Evolutionary conservation across 2,329 filamentous ascomycete genomes (phyloP), one percentile per base, ranked within the genome.

Genomic region (Epichloe bromicola): DNA sequence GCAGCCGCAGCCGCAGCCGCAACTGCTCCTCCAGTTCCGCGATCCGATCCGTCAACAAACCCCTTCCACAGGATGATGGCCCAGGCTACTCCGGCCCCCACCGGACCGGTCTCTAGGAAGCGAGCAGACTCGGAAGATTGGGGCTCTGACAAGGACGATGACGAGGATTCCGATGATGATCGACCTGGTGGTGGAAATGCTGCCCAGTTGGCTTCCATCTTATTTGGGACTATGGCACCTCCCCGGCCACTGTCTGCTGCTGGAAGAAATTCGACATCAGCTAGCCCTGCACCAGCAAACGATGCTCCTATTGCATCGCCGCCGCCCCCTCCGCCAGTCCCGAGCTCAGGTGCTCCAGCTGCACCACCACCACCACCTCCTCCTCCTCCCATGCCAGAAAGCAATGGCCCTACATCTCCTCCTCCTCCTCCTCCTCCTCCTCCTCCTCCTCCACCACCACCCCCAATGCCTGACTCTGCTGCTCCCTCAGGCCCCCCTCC

Each of bases 161-260:
- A 75, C 3, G 82, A 85, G 19, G 82, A 86, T 50, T 85, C 88
- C 37, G 85, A 91, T 51, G 86, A 90, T 51, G 85, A 89, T 50
- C 79, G 83, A 10, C 83, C 87, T 17, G 86, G 86, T 48, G 88
- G 88, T 50, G 83, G 85, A 53, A 88, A 82, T 58, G 93, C 93
- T 46, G 93, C 94, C 54, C 88, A 95, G 60, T 79, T 98, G 38
- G 93, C 93, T 15, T 95, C 88, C 6, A 93, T 96, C 54, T 76
- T 98, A 19, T 98, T 98, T 65, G 91, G 93, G 53, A 95, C 90
- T 48, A 97, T 98, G 90, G 91, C 80, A 10, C 91, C 93, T 39
- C 91, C 93, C 14, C 82, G 91, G 48, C 90, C 91, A 33, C 70
- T 96, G 43, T 94, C 88, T 19, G 85, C 88, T 6, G 82, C 87